Evolutionary conservation across 805 yeast species (phyloP), one percentile per base, ranked within the genome.

Genomic region (Brettanomyces nanus): DNA sequence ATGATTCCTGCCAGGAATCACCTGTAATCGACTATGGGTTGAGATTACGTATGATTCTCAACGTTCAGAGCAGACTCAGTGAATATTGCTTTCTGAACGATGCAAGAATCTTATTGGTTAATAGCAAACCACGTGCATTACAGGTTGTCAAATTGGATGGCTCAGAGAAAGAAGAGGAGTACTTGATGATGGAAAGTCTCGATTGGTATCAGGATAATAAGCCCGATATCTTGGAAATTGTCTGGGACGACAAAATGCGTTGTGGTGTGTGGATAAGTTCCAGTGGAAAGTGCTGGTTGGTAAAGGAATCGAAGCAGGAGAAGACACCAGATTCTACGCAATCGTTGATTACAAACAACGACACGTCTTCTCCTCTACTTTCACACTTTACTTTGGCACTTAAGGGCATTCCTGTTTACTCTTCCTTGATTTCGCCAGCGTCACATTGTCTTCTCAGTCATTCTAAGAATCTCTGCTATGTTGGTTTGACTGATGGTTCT

Each of bases 401-500:
- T 18, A 29, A 38, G 4, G 63, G 60, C 5, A 40, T 39, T 10
- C 34, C 42, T 20, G 41, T 60, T 2, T 57, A 56, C 36, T 7
- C 10, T 9, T 9, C 13, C 10, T 7, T n/a, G 7, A 7, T n/a
- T 21, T 11, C 21, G 6, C 10, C 42, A 28, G 56, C 48, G 19
- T 42, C 35, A 20, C 46, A 49, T 19, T 51, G 64, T 7, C 55
- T 63, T 13, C 60, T 69, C 20, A 71, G 71, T 39, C 59, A 63
- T 13, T 49, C 63, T 13, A 64, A 66, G 43, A 63, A 67, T 35
- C 44, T 65, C 22, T 52, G 68, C 4, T 66, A 68, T 19, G 52
- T 69, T 9, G 66, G 62, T 4, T 48, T 65, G n/a, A 46, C 48
- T 6, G 50, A 55, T 30, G 71, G 73, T 1, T 48, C 57, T 14